Evolutionary conservation across 2,329 filamentous ascomycete species (phyloP).

Genomic region (Sordariomycetes sp.): DNA sequence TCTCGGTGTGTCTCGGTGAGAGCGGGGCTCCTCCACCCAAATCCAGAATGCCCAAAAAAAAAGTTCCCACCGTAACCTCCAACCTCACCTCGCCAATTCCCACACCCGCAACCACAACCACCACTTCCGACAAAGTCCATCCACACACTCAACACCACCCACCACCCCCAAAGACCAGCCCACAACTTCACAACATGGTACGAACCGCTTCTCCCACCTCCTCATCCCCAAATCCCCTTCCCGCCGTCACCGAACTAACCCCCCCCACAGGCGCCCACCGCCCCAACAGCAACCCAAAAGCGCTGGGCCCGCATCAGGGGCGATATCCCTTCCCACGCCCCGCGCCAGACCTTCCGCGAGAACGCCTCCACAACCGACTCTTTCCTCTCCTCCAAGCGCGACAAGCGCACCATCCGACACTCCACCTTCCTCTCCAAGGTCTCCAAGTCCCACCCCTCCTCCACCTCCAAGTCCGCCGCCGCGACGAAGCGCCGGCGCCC

Average conservation of each 20-base stretch:
- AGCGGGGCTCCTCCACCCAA: neutral
- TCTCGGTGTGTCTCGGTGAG: constrained; percentile 3
- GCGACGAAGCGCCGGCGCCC: constrained; percentile 29
- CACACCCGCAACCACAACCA: neutral
- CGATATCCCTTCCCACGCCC: constrained; percentile 36
- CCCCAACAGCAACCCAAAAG: constrained; percentile 42
- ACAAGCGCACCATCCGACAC: constrained; percentile 76
- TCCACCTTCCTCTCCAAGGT: constrained; percentile 70
- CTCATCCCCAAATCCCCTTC: neutral
- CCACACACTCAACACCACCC: neutral
- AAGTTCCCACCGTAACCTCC: neutral
- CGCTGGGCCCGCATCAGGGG: constrained; percentile 38
- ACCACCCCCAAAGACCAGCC: neutral
- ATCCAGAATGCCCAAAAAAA: neutral
- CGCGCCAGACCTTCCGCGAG: constrained; percentile 39
- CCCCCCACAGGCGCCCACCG: constrained; percentile 1
- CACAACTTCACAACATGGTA: neutral
- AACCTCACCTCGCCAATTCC: neutral
- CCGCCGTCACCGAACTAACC: constrained; percentile 6
- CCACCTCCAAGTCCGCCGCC: constrained; percentile 38
- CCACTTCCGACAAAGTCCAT: neutral
- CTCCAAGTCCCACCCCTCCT: constrained; percentile 44
- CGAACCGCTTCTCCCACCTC: too few species aligned
- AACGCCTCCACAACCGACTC: constrained; percentile 38
- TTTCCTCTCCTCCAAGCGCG: constrained; percentile 66